Evolutionary conservation across 768 basidiomycete species (phyloP).

Genomic region (Tricholoma flavovirens): DNA sequence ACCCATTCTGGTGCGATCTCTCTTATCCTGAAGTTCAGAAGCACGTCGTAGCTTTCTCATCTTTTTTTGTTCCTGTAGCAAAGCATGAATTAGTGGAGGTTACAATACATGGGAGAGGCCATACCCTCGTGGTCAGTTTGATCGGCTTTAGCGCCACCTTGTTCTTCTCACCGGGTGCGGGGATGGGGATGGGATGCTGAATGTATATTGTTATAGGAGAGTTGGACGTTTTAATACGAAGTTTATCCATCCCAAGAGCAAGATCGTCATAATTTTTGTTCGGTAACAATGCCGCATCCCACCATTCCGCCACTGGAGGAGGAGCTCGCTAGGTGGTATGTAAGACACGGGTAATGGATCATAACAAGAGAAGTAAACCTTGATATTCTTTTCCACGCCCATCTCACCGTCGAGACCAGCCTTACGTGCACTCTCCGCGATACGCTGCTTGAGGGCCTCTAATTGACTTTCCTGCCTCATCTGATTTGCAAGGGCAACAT

Average conservation of each 20-base stretch:
- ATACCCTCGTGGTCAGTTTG: constrained; percentile 88
- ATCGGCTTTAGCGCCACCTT: constrained; percentile 74
- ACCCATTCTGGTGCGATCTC: constrained; percentile 94
- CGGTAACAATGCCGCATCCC: constrained; percentile 86
- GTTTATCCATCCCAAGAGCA: constrained; percentile 42
- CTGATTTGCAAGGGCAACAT: constrained; percentile 67
- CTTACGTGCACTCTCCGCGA: constrained; percentile 88
- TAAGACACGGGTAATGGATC: background rate
- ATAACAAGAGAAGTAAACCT: constrained; percentile 43
- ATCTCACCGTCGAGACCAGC: constrained; percentile 94
- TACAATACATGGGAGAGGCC: background rate
- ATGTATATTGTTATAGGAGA: constrained; percentile 87
- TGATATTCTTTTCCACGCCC: constrained; percentile 83
- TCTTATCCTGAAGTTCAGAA: constrained; percentile 88
- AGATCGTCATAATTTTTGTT: constrained; percentile 78
- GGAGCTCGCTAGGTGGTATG: constrained; percentile 54
- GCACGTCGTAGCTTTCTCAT: constrained; percentile 86
- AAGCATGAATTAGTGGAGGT: background rate
- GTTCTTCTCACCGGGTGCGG: constrained; percentile 83
- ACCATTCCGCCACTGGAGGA: constrained; percentile 94
- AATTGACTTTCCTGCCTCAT: constrained; percentile 72
- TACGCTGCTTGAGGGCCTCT: constrained; percentile 87
- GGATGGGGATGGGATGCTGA: constrained; percentile 96
- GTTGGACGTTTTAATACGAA: constrained; percentile 60
- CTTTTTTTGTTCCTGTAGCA: constrained; percentile 85